Percentiles rank a stretch among this genome's conserved stretches.
These are phyloP conservation scores for Metroxylon sagu DNA, from an alignment of 176 grass and related monocot species.

Conservation along the genomic window DNA sequence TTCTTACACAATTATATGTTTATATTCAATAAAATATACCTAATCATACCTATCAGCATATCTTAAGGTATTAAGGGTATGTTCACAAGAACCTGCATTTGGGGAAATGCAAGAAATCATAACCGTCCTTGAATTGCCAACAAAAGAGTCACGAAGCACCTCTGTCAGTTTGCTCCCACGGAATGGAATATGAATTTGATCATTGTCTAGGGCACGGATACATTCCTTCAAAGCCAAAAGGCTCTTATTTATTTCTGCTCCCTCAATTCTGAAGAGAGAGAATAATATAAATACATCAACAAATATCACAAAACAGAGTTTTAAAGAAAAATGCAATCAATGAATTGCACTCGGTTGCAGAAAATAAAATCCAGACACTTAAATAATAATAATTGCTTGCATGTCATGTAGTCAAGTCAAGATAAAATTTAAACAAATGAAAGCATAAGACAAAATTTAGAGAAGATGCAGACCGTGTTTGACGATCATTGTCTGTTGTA, in stretches of 20 bases:
- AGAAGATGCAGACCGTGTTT: conserved; percentile 40
- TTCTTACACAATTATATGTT: too few species aligned
- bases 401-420: too few species aligned
- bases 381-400: not conserved
- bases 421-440: too few species aligned
- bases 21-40: not conserved
- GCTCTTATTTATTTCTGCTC: conserved; percentile 62
- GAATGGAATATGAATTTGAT: conserved; percentile 80
- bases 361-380: not conserved
- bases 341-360: too few species aligned
- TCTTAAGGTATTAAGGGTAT: conserved; percentile 59
- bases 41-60: conserved; percentile 45
- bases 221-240: conserved; percentile 82
- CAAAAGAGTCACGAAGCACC: conserved; percentile 75
- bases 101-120: conserved; percentile 84
- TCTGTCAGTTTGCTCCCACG: conserved; percentile 83
- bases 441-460: too few species aligned
- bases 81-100: conserved; percentile 61
- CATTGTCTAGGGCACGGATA: conserved; percentile 71
- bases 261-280: conserved; percentile 30
- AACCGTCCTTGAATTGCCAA: conserved; percentile 58
- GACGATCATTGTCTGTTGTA: conserved; percentile 54
- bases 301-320: conserved; percentile 1
- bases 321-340: too few species aligned
- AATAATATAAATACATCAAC: not conserved